A percentile compares a stretch with the other conserved stretches of the same genome.
These are phyloP conservation scores for Phialophora expanda DNA, from an alignment of 2,329 filamentous ascomycete genomes.

Conservation along the genomic window DNA sequence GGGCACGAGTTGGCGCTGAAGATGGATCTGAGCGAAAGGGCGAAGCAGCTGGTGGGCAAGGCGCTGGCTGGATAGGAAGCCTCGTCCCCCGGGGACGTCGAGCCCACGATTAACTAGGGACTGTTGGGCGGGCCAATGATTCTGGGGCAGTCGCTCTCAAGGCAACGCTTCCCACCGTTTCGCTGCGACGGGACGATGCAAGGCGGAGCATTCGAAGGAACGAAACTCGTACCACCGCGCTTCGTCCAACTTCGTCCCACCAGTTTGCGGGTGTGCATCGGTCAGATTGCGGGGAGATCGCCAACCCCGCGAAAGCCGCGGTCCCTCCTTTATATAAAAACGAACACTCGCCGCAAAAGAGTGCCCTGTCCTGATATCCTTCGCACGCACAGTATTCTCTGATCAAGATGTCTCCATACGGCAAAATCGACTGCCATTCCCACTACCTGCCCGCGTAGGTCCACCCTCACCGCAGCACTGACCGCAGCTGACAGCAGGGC, in stretches of 20 bases:
- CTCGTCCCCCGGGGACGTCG: background rate
- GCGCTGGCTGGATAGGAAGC: constrained; percentile 56
- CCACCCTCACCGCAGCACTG: background rate
- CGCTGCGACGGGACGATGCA: background rate
- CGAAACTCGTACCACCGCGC: background rate
- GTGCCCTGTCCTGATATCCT: background rate
- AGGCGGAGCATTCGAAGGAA: background rate
- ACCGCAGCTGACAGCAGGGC: background rate
- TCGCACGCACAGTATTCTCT: background rate
- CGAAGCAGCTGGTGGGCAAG: constrained; percentile 65
- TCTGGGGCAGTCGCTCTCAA: background rate
- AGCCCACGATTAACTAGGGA: background rate
- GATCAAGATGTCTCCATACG: constrained; percentile 30
- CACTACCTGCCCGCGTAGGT: constrained; percentile 36
- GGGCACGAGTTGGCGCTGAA: constrained; percentile 57
- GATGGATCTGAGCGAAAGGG: constrained; percentile 68
- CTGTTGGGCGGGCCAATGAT: background rate
- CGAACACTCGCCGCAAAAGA: background rate
- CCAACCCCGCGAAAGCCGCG: constrained; percentile 7
- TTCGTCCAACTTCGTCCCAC: constrained; percentile 6
- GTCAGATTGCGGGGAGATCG: constrained; percentile 7
- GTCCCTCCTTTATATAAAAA: background rate
- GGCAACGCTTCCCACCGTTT: background rate
- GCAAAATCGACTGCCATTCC: constrained; percentile 38
- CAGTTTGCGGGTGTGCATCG: constrained; percentile 15